phyloP scores from a whole-genome alignment of 306 rosid species.

The Glycine soja region DNA sequence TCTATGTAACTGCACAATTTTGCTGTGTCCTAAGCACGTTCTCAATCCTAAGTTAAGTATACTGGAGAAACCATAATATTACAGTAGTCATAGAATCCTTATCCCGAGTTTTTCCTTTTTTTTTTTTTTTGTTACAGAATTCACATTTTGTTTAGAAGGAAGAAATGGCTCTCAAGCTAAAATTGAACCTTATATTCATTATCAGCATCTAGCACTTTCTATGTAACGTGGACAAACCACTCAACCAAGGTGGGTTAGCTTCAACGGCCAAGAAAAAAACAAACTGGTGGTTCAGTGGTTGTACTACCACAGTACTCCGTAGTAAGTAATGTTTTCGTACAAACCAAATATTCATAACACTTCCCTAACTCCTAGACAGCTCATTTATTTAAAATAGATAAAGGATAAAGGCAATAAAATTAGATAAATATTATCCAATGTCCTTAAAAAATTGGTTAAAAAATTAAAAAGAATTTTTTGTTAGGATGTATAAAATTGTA shows the following conservation, averaged over 20 bases:
- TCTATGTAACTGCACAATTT: background rate
- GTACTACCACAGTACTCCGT: background rate
- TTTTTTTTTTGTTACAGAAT: background rate
- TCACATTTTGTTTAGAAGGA: slow-evolving; percentile 5
- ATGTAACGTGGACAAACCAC: background rate
- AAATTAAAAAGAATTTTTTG: no score
- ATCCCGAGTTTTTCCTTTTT: no score
- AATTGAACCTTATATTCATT: background rate
- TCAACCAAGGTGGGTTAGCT: no score
- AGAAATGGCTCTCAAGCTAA: slow-evolving; percentile 6
- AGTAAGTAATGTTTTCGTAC: slow-evolving; percentile 1
- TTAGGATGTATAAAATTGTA: no score
- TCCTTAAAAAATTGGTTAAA: no score
- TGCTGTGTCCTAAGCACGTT: background rate
- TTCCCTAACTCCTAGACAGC: slow-evolving; percentile 28
- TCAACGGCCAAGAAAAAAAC: slow-evolving; percentile 28
- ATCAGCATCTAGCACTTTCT: slow-evolving; percentile 12
- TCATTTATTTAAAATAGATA: slow-evolving; percentile 16
- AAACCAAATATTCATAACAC: slow-evolving; percentile 19
- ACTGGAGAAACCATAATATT: slow-evolving; percentile 17
- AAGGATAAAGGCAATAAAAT: background rate
- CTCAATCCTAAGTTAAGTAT: background rate
- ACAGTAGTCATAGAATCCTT: background rate
- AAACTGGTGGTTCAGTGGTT: background rate
- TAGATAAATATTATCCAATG: no score